Evolutionary conservation across 169 alveolate genomes (phyloP), one percentile per base, ranked within the genome.

Genomic region (Blepharisma undulans): DNA sequence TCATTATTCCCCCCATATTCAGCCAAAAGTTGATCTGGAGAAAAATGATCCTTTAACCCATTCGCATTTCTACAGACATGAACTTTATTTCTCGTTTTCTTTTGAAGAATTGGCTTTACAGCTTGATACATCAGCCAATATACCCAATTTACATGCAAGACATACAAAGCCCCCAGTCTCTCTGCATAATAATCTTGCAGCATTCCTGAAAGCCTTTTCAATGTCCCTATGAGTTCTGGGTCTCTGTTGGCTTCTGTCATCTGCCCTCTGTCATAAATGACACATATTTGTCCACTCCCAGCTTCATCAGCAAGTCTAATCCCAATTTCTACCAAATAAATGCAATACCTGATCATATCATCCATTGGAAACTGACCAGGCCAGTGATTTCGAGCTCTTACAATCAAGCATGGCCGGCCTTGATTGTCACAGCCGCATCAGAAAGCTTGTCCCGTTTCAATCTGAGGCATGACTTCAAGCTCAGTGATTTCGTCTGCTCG

Each of bases 141-240:
- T 14, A 95, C 29, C 95, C 95, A 93, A 78, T 93, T 95, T 25
- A 94, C 92, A 33, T 93, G 90, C n/a, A 95, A 60, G 30, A 95
- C 88, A 85, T 90, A 92, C 30, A 94, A 29, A 33, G 90, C 85
- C 4, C 91, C 90, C 16, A 95, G 36, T 87, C 97, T 90, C 81
- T 95, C 97, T 30, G 97, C 95, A 79, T 95, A 95, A 72, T 32
- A 93, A 80, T 95, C 95, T 81, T 95, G 90, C 59, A 94, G 82
- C 30, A 92, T 72, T 12, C 61, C 72, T 10, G 89, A 48, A 25
- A 94, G 87, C 22, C 89, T 77, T 30, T 74, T 79, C 30, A 90
- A 30, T 14, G 87, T 66, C 10, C 72, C 60, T 32, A 90, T 84
- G 18, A 94, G 72, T 19, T 90, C n/a, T 3, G 88, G 27, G 72